Percentiles rank a stretch among this genome's conserved stretches.
phyloP scores from a whole-genome alignment of 2,329 filamentous ascomycete genomes.

The Harringtonia aguacate region DNA sequence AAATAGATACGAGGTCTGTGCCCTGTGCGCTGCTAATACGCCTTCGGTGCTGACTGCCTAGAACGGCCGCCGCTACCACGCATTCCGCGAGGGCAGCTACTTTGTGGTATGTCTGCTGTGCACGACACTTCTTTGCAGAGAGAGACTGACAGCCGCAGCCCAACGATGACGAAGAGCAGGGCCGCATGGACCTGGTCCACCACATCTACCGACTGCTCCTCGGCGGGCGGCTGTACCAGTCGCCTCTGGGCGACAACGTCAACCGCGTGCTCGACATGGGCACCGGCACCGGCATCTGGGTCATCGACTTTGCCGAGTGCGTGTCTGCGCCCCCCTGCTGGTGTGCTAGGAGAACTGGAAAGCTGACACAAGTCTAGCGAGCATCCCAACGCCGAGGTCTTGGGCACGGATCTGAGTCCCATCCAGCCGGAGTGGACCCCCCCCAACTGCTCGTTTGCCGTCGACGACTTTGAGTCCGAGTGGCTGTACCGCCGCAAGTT shows the following conservation, averaged over 20 bases:
- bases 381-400: constrained; percentile 1
- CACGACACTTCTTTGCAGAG: too few relatives aligned
- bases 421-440: constrained; percentile 12
- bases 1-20: background rate
- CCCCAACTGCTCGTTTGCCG: constrained; percentile 11
- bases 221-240: background rate
- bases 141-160: too few relatives aligned
- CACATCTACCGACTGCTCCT: background rate
- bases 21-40: background rate
- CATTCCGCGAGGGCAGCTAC: background rate
- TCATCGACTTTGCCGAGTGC: constrained; percentile 9
- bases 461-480: constrained; percentile 14
- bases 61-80: constrained; percentile 1
- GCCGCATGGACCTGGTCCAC: constrained; percentile 2
- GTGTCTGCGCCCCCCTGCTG: too few relatives aligned
- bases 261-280: constrained; percentile 13
- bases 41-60: background rate
- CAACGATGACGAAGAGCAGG: constrained; percentile 2
- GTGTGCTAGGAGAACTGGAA: too few relatives aligned
- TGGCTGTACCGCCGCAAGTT: constrained; percentile 13
- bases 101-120: background rate
- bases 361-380: too few relatives aligned
- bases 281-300: constrained; percentile 4
- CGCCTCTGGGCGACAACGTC: background rate
- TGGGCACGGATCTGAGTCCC: constrained; percentile 14